Base-by-base conservation (phyloP, 2,329 filamentous ascomycete genomes). In the Plectosphaerella sp. region DNA sequence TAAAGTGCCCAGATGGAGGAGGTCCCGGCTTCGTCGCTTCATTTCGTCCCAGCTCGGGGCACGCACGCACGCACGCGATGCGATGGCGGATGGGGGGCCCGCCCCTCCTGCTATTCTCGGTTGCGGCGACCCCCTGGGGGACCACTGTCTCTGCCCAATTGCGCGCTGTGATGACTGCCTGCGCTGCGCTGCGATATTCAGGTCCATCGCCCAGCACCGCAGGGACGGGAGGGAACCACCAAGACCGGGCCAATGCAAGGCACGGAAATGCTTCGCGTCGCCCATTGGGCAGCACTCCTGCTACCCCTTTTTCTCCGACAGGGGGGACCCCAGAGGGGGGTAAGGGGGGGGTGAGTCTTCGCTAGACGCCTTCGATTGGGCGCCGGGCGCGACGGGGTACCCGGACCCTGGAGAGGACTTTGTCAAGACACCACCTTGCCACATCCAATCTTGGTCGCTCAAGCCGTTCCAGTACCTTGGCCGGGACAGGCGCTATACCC, bases 191-290 rank as follows among this genome's bases (percentile, higher is more conserved):
- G 41, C 18, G 41, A 20, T 43, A 11, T 43, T 43, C 41, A 43
- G 41, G 41, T 43, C 41, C 28, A 33, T 33, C 28, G 28, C 28
- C 28, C 28, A 33, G 28, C 28, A 33, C 28, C 8, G 28, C 8
- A 43, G 16, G 41, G 16, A 15, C 8, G 37, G 37, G 8, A 14
- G 41, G n/a, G 41, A 18, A 43, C n/a, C 41, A 18, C n/a, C n/a
- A 20, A 20, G 16, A 18, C n/a, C 14, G 15, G 16, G 18, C 41
- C 48, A 43, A 49, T 49, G 48, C 48, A 37, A 49, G 48, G 48
- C 48, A 49, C 48, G 48, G 48, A 49, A 45, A 43, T 45, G 22
- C 48, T 20, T 35, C 24, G 39, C 37, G 15, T 12, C 24, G n/a
- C 24, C 33, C 24, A 49, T 49, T 49, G 48, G 48, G 9, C 39